Conservation (phyloP, 2,329 filamentous ascomycete genomes). For the Ascochyta fabae region DNA sequence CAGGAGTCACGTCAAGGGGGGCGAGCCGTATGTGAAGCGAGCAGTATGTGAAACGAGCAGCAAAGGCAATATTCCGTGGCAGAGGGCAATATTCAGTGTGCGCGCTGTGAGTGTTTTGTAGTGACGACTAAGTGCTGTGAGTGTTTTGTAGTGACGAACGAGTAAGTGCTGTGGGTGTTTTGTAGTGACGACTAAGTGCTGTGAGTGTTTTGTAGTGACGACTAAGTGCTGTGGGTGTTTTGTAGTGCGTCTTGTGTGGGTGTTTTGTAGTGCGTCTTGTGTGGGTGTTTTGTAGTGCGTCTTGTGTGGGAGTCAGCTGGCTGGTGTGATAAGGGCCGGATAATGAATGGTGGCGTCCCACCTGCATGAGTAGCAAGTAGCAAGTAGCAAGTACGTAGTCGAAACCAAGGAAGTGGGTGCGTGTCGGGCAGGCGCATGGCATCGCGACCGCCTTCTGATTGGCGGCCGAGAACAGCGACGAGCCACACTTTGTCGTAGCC, state of each 20-base stretch:
- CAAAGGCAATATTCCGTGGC: neutral
- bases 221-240: too few species aligned
- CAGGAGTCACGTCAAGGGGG: conserved; percentile 15
- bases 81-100: conserved; percentile 17
- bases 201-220: too few species aligned
- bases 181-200: too few species aligned
- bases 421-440: conserved; percentile 19
- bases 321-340: conserved; percentile 8
- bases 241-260: conserved; percentile 11
- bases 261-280: conserved; percentile 7
- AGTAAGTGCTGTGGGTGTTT: too few species aligned
- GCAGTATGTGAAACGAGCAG: neutral
- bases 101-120: neutral
- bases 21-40: conserved; percentile 8
- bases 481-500: conserved; percentile 10
- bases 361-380: neutral
- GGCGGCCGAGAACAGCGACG: conserved; percentile 1
- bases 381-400: conserved; percentile 2
- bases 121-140: too few species aligned
- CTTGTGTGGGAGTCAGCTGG: conserved; percentile 16
- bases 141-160: too few species aligned
- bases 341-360: neutral
- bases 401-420: conserved; percentile 16
- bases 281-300: conserved; percentile 16
- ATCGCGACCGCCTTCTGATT: conserved; percentile 8